phyloP scores from a whole-genome alignment of 345 rosid species.

The Zanthoxylum bungeanum region DNA sequence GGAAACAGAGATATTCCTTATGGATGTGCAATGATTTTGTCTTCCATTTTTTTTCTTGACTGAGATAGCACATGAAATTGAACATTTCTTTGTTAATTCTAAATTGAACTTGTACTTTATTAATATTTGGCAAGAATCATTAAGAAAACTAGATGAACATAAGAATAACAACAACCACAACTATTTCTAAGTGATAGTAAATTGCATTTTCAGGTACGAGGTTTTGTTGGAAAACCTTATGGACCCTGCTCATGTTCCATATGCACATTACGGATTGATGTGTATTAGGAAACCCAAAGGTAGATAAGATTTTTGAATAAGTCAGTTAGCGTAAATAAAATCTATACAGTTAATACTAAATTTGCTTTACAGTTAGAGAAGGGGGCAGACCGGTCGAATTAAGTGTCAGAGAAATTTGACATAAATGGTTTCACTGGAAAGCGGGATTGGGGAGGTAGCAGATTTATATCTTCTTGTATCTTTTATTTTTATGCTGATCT shows the following conservation, averaged over 20 bases:
- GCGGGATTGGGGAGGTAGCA: constrained; percentile 56
- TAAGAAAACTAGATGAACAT: background rate
- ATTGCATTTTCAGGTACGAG: constrained; percentile 59
- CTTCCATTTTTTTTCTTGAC: background rate
- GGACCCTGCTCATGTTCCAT: constrained; percentile 97
- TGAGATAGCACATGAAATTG: background rate
- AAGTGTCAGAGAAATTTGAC: constrained; percentile 44
- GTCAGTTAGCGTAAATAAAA: background rate
- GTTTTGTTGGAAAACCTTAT: constrained; percentile 77
- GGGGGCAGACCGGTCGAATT: constrained; percentile 78
- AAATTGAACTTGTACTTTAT: background rate
- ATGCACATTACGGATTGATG: constrained; percentile 84
- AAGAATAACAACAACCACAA: background rate
- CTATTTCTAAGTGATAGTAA: background rate
- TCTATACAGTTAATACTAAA: constrained; percentile 8
- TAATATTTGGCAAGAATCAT: background rate
- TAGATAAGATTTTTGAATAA: constrained; percentile 16
- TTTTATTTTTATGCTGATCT: constrained; percentile 48
- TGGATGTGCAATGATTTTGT: constrained; percentile 43
- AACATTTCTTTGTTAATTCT: background rate
- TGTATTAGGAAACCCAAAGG: constrained; percentile 37
- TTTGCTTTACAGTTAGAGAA: constrained; percentile 60
- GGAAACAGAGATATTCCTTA: constrained; percentile 79
- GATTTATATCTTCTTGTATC: constrained; percentile 70
- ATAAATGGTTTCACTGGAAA: constrained; percentile 52